Evolutionary conservation across 306 rosid genomes (phyloP), one percentile per base, ranked within the genome.

Genomic region (Prunus campanulata): DNA sequence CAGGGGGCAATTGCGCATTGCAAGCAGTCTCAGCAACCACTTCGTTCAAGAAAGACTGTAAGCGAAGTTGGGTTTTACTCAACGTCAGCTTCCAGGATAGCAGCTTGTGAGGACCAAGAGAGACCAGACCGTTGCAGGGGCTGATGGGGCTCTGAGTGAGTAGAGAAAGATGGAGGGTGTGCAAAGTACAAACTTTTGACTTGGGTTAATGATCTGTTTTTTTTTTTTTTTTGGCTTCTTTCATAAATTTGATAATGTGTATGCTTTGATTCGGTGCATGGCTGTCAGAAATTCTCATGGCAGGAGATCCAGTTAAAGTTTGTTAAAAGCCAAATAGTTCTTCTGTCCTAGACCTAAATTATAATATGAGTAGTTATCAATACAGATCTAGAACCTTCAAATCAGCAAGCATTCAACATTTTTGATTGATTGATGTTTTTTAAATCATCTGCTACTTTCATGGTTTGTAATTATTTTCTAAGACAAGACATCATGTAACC

Each of bases 1-100:
- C 98, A 96, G 67, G 99, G 99, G 84, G 99, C 99, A 55, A 96
- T 96, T 75, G 97, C 97, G 11, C 88, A 92, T 86, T 96, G 99
- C 93, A 96, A 96, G 83, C 85, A 89, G 75, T 95, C 98, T 49
- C 96, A 88, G 85, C 86, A 89, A 63, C 80, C 74, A 24, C 69
- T 82, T 19, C 55, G 81, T 79, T 83, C 90, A 20, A 85, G 85
- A 79, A 86, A 83, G 74, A 83, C 76, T 29, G 76, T 54, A 49
- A 84, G 83, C 54, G 91, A 90, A 72, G 90, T 80, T 24, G 92
- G 91, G 78, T 74, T 84, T 66, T 87, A 78, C 84, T 78, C 93
- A 8, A 66, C 88, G 60, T 76, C 90, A 68, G 73, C 84, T n/a
- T 74, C 95, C 55, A 83, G 79, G 70, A 74, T 80, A 67, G 67